These are phyloP conservation scores for Exophiala sp. DNA, from an alignment of 2,329 filamentous ascomycete genomes.

Conservation along the genomic window DNA sequence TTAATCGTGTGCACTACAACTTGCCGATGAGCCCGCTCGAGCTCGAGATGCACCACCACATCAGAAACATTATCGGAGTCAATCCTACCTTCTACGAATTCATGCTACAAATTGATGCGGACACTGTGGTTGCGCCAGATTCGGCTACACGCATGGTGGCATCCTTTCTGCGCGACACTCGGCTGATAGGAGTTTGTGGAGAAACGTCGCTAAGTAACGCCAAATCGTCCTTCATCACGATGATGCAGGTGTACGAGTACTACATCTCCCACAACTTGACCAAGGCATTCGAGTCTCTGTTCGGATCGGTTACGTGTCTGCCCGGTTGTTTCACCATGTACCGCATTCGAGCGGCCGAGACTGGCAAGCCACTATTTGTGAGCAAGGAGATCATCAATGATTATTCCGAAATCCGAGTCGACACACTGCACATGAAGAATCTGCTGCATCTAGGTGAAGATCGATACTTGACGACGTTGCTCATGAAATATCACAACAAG, in stretches of 20 bases:
- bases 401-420: constrained; percentile 90
- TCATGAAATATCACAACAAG: constrained; percentile 85
- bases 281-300: constrained; percentile 96
- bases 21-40: constrained; percentile 93
- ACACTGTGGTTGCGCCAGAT: constrained; percentile 88
- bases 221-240: constrained; percentile 89
- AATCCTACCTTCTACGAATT: constrained; percentile 99
- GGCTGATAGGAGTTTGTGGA: constrained; percentile 89
- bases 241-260: constrained; percentile 99
- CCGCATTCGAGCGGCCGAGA: constrained; percentile 88
- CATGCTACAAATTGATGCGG: constrained; percentile 92
- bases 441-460: constrained; percentile 94
- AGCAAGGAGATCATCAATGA: constrained; percentile 84
- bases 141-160: constrained; percentile 89
- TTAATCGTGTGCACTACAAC: constrained; percentile 98
- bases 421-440: constrained; percentile 99
- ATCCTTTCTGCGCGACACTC: constrained; percentile 84
- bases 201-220: constrained; percentile 92
- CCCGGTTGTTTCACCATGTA: constrained; percentile 99
- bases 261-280: constrained; percentile 97
- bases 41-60: constrained; percentile 97
- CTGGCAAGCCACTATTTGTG: constrained; percentile 92
- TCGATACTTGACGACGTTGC: constrained; percentile 90
- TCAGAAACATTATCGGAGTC: constrained; percentile 96
- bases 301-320: constrained; percentile 94